A percentile compares a stretch with the other conserved stretches of the same genome.
phyloP scores from a whole-genome alignment of 305 asterid species.

The Solanum hybrid region DNA sequence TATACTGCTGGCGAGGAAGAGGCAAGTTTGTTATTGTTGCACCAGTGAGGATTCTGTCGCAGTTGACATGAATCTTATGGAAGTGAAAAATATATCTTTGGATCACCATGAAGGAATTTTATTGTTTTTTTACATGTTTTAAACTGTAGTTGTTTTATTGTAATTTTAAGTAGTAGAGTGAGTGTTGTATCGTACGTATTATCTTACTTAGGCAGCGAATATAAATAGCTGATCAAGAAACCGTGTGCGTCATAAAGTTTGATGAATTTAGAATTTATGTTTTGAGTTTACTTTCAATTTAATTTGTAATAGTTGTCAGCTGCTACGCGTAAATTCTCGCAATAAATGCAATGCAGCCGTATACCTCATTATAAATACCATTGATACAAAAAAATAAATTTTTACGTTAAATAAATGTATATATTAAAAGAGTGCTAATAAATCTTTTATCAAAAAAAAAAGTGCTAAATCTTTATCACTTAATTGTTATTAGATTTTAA shows the following conservation, averaged over 20 bases:
- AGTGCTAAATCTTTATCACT: not conserved
- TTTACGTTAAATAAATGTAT: too few species aligned
- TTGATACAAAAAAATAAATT: too few species aligned
- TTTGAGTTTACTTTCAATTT: not conserved
- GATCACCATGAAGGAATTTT: not conserved
- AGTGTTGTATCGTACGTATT: not conserved
- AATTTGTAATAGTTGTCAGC: not conserved
- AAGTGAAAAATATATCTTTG: not conserved
- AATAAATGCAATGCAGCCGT: not conserved
- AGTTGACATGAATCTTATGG: not conserved
- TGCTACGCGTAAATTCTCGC: not conserved
- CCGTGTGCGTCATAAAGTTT: not conserved
- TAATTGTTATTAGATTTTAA: not conserved
- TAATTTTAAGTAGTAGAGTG: not conserved
- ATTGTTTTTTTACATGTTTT: not conserved
- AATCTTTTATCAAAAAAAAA: too few species aligned
- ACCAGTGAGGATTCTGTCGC: not conserved
- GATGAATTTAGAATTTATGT: not conserved
- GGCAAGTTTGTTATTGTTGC: not conserved
- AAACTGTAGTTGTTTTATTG: not conserved
- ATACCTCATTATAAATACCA: not conserved
- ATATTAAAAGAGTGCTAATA: not conserved
- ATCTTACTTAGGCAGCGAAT: not conserved
- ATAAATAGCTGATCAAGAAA: not conserved
- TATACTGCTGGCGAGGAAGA: not conserved